Conservation (phyloP, 345 rosid species). For the Gossypium thurberi region DNA sequence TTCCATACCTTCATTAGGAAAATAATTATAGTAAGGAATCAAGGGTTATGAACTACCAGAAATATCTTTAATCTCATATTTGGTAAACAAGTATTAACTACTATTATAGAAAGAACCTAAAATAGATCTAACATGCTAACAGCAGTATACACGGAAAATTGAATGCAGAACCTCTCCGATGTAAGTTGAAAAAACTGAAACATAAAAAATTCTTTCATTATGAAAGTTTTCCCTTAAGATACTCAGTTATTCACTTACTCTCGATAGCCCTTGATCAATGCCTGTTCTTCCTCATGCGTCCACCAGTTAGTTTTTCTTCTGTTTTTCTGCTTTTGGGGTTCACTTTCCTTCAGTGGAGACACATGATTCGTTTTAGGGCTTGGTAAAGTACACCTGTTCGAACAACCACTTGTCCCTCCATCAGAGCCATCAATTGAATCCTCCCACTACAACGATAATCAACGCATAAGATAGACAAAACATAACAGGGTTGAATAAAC, state of each 20-base stretch:
- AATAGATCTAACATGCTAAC: neutral
- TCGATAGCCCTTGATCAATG: slow-evolving; percentile 35
- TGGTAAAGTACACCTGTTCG: slow-evolving; percentile 12
- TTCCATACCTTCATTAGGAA: slow-evolving; percentile 32
- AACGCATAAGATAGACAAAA: neutral
- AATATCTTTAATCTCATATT: neutral
- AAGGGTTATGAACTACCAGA: neutral
- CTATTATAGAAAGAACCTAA: neutral
- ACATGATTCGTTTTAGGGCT: slow-evolving; percentile 20
- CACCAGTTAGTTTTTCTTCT: slow-evolving; percentile 30
- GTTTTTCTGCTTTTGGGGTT: slow-evolving; percentile 16
- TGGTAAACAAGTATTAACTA: neutral
- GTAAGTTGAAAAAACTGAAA: neutral
- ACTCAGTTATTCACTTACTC: slow-evolving; percentile 20
- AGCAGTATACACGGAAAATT: too few relatives aligned
- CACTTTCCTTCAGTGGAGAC: slow-evolving; percentile 27
- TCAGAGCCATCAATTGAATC: slow-evolving; percentile 30
- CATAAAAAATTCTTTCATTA: neutral
- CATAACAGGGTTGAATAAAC: neutral
- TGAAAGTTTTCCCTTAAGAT: neutral
- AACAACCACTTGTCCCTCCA: neutral
- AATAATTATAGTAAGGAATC: neutral
- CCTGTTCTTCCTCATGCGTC: slow-evolving; percentile 51
- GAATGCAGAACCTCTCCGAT: too few relatives aligned
- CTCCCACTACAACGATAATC: slow-evolving; percentile 35